These are phyloP conservation scores for Cordyceps farinosa DNA, from an alignment of 2,329 filamentous ascomycete species.

Conservation along the genomic window DNA sequence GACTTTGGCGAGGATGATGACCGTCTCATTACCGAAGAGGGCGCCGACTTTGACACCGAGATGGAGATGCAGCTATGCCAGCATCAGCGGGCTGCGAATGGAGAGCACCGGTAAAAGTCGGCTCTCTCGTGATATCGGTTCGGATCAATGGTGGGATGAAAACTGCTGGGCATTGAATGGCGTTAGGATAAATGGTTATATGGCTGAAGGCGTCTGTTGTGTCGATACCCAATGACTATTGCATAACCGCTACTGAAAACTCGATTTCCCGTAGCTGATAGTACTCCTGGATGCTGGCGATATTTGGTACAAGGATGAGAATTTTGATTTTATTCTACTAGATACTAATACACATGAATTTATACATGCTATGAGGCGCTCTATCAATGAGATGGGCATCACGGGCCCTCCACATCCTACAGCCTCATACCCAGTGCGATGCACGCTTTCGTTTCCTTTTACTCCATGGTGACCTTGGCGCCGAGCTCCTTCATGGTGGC, in stretches of 20 bases:
- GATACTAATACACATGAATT: conserved; percentile 33
- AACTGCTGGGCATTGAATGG: conserved; percentile 25
- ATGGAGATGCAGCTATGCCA: conserved; percentile 40
- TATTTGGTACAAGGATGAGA: not conserved
- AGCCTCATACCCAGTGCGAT: conserved; percentile 6
- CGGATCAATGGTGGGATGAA: not conserved
- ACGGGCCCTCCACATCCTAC: conserved; percentile 3
- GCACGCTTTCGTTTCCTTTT: conserved; percentile 36
- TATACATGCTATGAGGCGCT: conserved; percentile 21
- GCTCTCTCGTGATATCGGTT: not conserved
- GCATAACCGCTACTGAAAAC: not conserved
- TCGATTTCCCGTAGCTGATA: not conserved
- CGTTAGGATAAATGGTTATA: conserved; percentile 25
- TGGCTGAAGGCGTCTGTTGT: conserved; percentile 10
- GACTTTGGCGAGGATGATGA: conserved; percentile 86
- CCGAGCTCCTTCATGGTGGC: conserved; percentile 91
- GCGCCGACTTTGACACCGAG: conserved; percentile 43
- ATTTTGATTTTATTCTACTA: conserved; percentile 14
- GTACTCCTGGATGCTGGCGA: not conserved
- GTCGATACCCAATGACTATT: conserved; percentile 10
- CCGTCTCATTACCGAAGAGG: conserved; percentile 71
- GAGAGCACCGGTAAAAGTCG: conserved; percentile 25
- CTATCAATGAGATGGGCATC: conserved; percentile 10
- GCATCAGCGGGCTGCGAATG: conserved; percentile 35
- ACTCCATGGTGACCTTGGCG: conserved; percentile 88